A percentile compares a stretch with the other conserved stretches of the same genome.
phyloP scores from a whole-genome alignment of 176 grass and related monocot genomes.

The Zea luxurians region DNA sequence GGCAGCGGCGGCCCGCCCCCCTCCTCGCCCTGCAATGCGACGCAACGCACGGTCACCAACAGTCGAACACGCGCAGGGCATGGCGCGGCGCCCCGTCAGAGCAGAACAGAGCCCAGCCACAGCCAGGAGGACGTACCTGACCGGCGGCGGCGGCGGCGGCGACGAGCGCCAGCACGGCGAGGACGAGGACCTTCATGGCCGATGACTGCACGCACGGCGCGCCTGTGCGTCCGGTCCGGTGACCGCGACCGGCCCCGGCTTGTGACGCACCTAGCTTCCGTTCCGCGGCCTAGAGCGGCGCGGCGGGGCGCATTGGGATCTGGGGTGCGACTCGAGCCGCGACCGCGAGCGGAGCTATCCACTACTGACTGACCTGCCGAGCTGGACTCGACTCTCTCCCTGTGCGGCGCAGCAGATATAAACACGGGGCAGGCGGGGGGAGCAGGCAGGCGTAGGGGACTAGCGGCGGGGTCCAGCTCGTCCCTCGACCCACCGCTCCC shows the following conservation, averaged over 20 bases:
- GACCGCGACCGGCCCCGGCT: not conserved
- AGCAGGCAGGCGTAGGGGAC: not conserved
- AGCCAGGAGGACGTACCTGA: constrained; percentile 27
- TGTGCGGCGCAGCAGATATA: constrained; percentile 22
- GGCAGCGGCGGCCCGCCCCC: constrained; percentile 34
- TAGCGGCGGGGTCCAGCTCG: constrained; percentile 22
- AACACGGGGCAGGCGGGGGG: not conserved
- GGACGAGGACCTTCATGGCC: constrained; percentile 28
- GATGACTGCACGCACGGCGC: not conserved
- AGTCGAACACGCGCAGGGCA: not conserved
- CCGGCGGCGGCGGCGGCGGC: constrained; percentile 25
- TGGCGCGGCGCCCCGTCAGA: not conserved
- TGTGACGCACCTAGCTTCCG: not conserved
- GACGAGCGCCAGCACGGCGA: constrained; percentile 45
- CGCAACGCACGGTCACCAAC: not conserved
- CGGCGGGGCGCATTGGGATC: constrained; percentile 43
- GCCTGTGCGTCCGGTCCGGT: not conserved
- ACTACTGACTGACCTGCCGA: not conserved
- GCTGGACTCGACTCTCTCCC: not conserved
- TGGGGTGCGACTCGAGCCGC: not conserved
- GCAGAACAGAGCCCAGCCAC: not conserved
- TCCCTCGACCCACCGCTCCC: not conserved
- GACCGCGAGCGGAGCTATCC: not conserved
- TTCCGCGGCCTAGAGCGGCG: not conserved
- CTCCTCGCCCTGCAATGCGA: constrained; percentile 4